Evolutionary conservation across 164 flowering plant species (phyloP).

Genomic region (Brasenia schreberi): DNA sequence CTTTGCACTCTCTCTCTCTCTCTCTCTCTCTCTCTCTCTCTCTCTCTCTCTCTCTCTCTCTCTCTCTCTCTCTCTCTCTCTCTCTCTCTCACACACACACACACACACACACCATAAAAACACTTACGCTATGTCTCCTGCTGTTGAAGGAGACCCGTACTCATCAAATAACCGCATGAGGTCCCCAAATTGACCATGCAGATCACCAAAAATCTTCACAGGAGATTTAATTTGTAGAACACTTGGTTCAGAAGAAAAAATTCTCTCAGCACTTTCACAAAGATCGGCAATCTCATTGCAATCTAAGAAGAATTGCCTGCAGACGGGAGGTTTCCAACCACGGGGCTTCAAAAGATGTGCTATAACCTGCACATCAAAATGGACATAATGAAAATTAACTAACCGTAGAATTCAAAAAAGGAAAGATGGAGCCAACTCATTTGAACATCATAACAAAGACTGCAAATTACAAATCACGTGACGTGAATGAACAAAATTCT

Average conservation of each 20-base stretch:
- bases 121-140: conserved; percentile 97
- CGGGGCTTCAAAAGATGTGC: conserved; percentile 95
- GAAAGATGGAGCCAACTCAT: too few relatives aligned
- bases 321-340: conserved; percentile 99
- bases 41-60: too few relatives aligned
- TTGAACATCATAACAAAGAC: too few relatives aligned
- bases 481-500: too few relatives aligned
- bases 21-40: too few relatives aligned
- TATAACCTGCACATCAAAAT: conserved; percentile 44
- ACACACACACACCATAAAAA: neutral
- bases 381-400: too few relatives aligned
- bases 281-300: conserved; percentile 98
- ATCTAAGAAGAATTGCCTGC: conserved; percentile 91
- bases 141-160: conserved; percentile 98
- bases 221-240: conserved; percentile 94
- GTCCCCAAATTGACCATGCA: conserved; percentile 99
- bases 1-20: too few relatives aligned
- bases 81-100: too few relatives aligned
- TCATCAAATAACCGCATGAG: conserved; percentile 99
- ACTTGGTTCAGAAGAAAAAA: conserved; percentile 86
- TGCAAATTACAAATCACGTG: too few relatives aligned
- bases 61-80: too few relatives aligned
- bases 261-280: conserved; percentile 88
- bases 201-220: conserved; percentile 96
- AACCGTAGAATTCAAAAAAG: too few relatives aligned